phyloP scores from a whole-genome alignment of 2,329 filamentous ascomycete genomes.

The Sclerotinia trifoliorum region DNA sequence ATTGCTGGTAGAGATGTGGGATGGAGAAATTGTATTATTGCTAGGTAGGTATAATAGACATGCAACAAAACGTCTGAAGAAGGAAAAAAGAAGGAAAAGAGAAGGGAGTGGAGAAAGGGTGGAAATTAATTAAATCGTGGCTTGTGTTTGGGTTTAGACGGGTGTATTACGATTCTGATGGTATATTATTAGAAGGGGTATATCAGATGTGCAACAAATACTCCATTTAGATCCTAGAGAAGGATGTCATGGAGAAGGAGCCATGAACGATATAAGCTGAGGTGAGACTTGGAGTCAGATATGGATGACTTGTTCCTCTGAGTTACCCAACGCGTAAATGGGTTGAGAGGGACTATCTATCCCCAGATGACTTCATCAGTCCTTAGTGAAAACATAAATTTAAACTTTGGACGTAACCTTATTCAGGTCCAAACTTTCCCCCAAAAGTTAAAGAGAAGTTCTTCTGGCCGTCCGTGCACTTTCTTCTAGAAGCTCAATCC shows the following conservation, averaged over 20 bases:
- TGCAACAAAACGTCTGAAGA: background rate
- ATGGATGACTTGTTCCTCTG: background rate
- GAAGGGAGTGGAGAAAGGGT: background rate
- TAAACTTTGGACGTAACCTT: background rate
- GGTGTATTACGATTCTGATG: background rate
- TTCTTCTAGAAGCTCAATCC: background rate
- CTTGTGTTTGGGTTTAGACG: background rate
- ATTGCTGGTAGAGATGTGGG: background rate
- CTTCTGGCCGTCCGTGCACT: too few species aligned
- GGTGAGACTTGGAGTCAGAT: too few species aligned
- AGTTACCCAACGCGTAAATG: background rate
- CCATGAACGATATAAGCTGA: background rate
- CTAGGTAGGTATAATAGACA: background rate
- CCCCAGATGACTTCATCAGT: background rate
- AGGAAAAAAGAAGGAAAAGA: background rate
- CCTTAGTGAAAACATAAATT: background rate
- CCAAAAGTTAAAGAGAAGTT: background rate
- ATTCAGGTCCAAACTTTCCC: too few species aligned
- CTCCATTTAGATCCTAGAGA: background rate
- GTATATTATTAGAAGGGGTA: constrained; percentile 9
- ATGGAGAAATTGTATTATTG: background rate
- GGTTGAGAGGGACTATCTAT: background rate
- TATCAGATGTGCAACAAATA: constrained; percentile 14
- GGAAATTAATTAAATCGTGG: background rate
- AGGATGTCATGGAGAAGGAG: background rate